A percentile compares a stretch with the other conserved stretches of the same genome.
Evolutionary conservation across 495 filamentous ascomycete genomes (phyloP).

Genomic region (Clohesyomyces aquaticus): DNA sequence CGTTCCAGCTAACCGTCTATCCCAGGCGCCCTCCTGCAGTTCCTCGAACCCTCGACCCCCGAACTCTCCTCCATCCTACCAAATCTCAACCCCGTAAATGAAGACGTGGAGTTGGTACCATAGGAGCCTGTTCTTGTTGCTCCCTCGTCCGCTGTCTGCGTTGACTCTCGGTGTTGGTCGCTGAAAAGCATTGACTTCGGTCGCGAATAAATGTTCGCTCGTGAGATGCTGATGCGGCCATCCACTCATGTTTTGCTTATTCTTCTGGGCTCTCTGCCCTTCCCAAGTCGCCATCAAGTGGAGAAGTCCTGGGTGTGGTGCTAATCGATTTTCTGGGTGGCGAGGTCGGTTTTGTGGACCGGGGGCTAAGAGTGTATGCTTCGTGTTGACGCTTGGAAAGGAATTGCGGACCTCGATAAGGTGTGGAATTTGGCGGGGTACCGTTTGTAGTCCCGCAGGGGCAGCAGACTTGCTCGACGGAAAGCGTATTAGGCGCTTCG

Average conservation of each 20-base stretch:
- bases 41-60: not conserved
- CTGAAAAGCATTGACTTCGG: slow-evolving; percentile 1
- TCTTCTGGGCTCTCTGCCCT: not conserved
- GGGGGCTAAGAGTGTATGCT: not conserved
- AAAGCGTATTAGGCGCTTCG: slow-evolving; percentile 1
- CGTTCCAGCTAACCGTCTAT: not conserved
- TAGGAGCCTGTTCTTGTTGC: slow-evolving; percentile 1
- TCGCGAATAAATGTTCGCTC: slow-evolving; percentile 5
- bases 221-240: slow-evolving; percentile 2
- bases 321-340: not conserved
- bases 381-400: not conserved
- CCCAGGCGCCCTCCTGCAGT: not conserved
- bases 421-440: not conserved
- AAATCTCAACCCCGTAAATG: not conserved
- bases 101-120: slow-evolving; percentile 7
- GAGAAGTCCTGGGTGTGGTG: not conserved
- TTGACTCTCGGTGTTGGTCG: slow-evolving; percentile 1
- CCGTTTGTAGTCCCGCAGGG: not conserved
- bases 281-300: not conserved
- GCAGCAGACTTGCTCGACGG: not conserved
- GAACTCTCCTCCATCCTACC: not conserved
- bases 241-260: not conserved
- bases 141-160: not conserved
- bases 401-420: not conserved
- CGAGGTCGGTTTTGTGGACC: not conserved